Conservation (phyloP, 2,329 filamentous ascomycete species). For the Cyphellophora europaea region DNA sequence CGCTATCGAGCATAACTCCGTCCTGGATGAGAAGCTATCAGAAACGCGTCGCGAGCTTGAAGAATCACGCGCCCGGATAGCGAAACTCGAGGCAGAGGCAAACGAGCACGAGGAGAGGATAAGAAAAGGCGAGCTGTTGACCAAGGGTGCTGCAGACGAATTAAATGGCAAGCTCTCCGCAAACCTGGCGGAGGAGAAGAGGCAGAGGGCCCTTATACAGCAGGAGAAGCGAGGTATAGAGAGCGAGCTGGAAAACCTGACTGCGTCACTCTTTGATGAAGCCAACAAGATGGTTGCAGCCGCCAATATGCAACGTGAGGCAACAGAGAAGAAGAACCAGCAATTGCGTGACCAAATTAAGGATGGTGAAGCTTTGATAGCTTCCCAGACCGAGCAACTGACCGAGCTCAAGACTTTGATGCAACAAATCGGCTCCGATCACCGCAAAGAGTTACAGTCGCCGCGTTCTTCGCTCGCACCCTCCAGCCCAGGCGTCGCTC, state of each 20-base stretch:
- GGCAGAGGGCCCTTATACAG: slow-evolving; percentile 55
- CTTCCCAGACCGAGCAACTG: slow-evolving; percentile 87
- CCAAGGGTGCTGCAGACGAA: slow-evolving; percentile 62
- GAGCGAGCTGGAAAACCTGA: slow-evolving; percentile 81
- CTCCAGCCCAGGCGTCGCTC: slow-evolving; percentile 61
- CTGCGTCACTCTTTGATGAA: slow-evolving; percentile 91
- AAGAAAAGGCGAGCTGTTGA: slow-evolving; percentile 64
- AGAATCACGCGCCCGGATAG: slow-evolving; percentile 56
- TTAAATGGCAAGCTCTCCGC: slow-evolving; percentile 54
- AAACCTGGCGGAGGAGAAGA: slow-evolving; percentile 56
- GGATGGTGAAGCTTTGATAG: slow-evolving; percentile 76
- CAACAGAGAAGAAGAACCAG: slow-evolving; percentile 73
- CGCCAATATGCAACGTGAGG: slow-evolving; percentile 76
- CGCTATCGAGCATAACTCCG: slow-evolving; percentile 93
- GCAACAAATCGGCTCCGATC: slow-evolving; percentile 65
- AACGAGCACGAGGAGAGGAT: slow-evolving; percentile 63
- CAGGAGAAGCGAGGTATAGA: slow-evolving; percentile 84
- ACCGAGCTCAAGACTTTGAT: slow-evolving; percentile 85
- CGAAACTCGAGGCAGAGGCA: slow-evolving; percentile 58
- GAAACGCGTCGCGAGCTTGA: slow-evolving; percentile 78
- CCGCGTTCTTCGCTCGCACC: slow-evolving; percentile 61
- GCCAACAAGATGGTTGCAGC: slow-evolving; percentile 96
- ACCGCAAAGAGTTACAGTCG: slow-evolving; percentile 59
- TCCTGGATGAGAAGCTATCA: slow-evolving; percentile 78
- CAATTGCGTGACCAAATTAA: slow-evolving; percentile 75